Conservation (phyloP, 306 rosid genomes). For the Delonix regia region DNA sequence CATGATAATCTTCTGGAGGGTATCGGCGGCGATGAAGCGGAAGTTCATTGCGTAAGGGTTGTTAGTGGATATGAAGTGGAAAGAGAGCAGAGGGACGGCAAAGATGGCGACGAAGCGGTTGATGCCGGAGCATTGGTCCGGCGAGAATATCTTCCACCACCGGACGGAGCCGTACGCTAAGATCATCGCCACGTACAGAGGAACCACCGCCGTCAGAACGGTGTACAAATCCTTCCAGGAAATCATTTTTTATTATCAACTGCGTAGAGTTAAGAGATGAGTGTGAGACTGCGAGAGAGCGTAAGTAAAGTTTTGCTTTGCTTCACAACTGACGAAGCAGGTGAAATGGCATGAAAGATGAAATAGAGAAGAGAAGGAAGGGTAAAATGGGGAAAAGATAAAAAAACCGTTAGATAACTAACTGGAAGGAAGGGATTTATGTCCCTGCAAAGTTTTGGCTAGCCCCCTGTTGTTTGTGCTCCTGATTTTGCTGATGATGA, state of each 20-base stretch:
- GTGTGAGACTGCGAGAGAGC: not conserved
- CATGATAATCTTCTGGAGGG: conserved; percentile 92
- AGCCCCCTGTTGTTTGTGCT: conserved; percentile 17
- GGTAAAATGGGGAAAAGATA: conserved; percentile 50
- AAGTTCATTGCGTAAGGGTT: conserved; percentile 84
- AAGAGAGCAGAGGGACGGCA: conserved; percentile 92
- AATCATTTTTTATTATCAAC: conserved; percentile 52
- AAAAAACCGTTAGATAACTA: conserved; percentile 72
- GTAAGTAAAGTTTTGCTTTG: not conserved
- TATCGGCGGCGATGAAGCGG: conserved; percentile 96
- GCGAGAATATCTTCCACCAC: conserved; percentile 99
- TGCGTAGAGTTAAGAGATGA: not conserved
- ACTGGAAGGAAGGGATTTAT: conserved; percentile 34
- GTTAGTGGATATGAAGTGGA: conserved; percentile 88
- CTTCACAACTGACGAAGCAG: not conserved
- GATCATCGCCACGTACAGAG: conserved; percentile 95
- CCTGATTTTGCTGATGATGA: conserved; percentile 31
- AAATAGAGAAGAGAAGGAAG: conserved; percentile 33
- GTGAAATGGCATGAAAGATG: conserved; percentile 38
- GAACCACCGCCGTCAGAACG: conserved; percentile 85
- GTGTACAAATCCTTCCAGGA: conserved; percentile 76
- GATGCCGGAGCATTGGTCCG: conserved; percentile 98
- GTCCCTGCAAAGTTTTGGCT: conserved; percentile 32
- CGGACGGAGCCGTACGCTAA: conserved; percentile 94
- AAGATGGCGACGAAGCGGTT: conserved; percentile 95